These are phyloP conservation scores for Colletotrichum karsti DNA, from an alignment of 2,329 filamentous ascomycete genomes.

Conservation along the genomic window DNA sequence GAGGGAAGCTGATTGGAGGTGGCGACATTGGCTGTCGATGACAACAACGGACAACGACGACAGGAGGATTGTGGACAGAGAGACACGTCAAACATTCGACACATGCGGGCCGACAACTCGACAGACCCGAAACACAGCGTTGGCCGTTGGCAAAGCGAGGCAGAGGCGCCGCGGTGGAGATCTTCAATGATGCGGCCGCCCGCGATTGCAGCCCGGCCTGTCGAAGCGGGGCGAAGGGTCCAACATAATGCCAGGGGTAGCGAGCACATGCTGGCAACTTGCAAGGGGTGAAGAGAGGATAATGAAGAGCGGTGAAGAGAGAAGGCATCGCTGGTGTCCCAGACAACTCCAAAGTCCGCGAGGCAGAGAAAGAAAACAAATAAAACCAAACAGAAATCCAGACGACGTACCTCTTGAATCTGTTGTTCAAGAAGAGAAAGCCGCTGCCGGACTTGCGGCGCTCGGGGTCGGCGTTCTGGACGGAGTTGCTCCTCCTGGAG, in stretches of 20 bases:
- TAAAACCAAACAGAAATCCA: background rate
- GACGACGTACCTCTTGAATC: conserved; percentile 25
- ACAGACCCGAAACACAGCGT: background rate
- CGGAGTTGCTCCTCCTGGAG: conserved; percentile 9
- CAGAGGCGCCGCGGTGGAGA: conserved; percentile 3
- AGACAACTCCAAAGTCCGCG: background rate
- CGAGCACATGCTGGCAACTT: conserved; percentile 3
- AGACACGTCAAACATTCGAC: conserved; percentile 25
- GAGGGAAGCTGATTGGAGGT: conserved; percentile 24
- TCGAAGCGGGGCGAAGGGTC: conserved; percentile 21
- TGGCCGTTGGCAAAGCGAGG: conserved; percentile 8
- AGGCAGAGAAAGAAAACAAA: background rate
- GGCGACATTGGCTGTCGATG: conserved; percentile 14
- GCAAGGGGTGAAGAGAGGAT: background rate
- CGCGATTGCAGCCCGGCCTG: conserved; percentile 10
- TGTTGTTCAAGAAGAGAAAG: conserved; percentile 27
- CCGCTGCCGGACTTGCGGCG: conserved; percentile 25
- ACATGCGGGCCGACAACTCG: conserved; percentile 20
- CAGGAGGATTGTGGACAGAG: background rate
- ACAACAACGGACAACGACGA: background rate
- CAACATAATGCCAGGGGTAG: conserved; percentile 18
- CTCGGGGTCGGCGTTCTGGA: background rate
- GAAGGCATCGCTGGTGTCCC: background rate
- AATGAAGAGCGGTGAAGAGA: conserved; percentile 24
- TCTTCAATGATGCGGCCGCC: conserved; percentile 7